Evolutionary conservation across 2,329 filamentous ascomycete species (phyloP).

Genomic region (Verticillium nonalfalfae): DNA sequence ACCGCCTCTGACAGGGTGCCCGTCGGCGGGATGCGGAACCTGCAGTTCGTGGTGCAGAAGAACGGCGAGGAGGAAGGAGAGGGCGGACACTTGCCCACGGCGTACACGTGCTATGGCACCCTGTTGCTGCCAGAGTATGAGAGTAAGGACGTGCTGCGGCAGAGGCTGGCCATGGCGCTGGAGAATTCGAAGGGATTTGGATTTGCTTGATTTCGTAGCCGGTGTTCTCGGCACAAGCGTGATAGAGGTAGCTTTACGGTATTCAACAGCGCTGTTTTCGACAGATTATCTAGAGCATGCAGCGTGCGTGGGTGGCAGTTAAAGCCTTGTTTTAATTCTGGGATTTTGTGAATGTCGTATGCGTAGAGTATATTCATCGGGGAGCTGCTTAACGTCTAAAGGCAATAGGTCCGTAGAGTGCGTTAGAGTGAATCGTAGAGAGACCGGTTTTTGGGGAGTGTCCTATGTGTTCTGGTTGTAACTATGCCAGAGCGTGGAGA

Average conservation of each 20-base stretch:
- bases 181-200: constrained; percentile 89
- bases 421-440: too few species aligned
- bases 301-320: too few species aligned
- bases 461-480: too few species aligned
- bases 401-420: too few species aligned
- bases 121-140: constrained; percentile 79
- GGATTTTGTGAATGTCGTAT: too few species aligned
- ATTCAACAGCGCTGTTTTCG: background rate
- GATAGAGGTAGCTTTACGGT: background rate
- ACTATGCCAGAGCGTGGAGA: too few species aligned
- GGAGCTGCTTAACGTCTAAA: too few species aligned
- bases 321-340: too few species aligned
- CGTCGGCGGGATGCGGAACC: constrained; percentile 73
- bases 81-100: constrained; percentile 65
- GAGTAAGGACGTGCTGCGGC: constrained; percentile 60
- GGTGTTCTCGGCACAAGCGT: background rate
- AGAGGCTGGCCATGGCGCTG: constrained; percentile 77
- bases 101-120: constrained; percentile 89
- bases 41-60: constrained; percentile 78
- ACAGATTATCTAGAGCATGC: too few species aligned
- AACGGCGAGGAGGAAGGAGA: constrained; percentile 53
- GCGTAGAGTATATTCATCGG: too few species aligned
- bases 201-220: constrained; percentile 48
- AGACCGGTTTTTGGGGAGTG: too few species aligned
- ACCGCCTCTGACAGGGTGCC: constrained; percentile 89